Conservation (phyloP, 441 rosid genomes). For the Theobroma grandiflorum region DNA sequence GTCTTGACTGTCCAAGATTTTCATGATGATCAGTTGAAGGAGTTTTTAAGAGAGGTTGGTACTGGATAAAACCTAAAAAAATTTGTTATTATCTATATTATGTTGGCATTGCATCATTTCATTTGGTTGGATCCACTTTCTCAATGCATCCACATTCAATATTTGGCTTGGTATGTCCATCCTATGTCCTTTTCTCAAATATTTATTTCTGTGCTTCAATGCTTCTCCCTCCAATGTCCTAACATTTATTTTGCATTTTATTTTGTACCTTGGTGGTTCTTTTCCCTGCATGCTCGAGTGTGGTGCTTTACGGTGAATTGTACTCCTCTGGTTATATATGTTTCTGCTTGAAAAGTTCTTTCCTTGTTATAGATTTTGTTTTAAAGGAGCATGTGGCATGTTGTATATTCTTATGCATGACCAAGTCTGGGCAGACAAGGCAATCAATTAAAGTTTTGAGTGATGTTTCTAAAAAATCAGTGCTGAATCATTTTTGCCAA, state of each 20-base stretch:
- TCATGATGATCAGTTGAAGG: conserved; percentile 87
- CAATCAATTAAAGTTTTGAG: no score
- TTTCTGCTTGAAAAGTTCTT: background rate
- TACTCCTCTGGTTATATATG: background rate
- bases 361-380: background rate
- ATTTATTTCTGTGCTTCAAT: background rate
- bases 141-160: background rate
- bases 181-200: background rate
- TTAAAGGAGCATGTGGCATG: background rate
- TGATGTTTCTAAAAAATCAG: no score
- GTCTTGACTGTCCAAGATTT: conserved; percentile 85
- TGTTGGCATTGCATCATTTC: background rate
- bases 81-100: background rate
- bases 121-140: conserved; percentile 4
- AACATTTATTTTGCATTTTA: background rate
- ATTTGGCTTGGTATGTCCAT: background rate
- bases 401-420: background rate
- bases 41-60: conserved; percentile 89
- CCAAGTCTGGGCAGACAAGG: background rate
- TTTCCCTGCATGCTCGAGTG: background rate
- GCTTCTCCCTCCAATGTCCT: background rate
- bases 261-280: background rate
- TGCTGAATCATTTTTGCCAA: no score
- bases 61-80: background rate
- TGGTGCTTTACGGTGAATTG: background rate